Evolutionary conservation across 257 asterid genomes (phyloP), one percentile per base, ranked within the genome.

Genomic region (Solanum tacnaense): DNA sequence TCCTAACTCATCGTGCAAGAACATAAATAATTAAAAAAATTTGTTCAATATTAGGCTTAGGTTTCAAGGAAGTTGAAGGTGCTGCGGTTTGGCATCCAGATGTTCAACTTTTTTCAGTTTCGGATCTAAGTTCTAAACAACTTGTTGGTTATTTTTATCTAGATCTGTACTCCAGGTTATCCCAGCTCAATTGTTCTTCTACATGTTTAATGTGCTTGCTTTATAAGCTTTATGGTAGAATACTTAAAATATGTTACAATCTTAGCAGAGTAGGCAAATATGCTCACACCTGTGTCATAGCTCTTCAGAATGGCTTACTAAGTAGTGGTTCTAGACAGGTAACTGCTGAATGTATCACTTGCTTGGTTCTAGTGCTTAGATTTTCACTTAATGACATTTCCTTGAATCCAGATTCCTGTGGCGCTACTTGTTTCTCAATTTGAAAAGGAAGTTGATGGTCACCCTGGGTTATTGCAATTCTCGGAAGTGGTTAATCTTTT

Each of bases 1-100:
- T 83, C 68, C 78, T 70, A 84, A 72, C 27, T 9, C 20, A 46
- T 49, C 1, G 15, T 44, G 23, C 85, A 79, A 79, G 36, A 44
- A 79, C 20, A n/a, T 81, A 81, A 81, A 35, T 46, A 89, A 78
- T 88, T 13, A 20, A 79, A 88, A 72, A 46, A 20, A 36, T 71
- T 46, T 88, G 86, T 73, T 85, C 88, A 46, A 58, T 88, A 88
- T 89, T 49, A 97, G 99, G 99, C 79, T 91, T 97, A 83, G 89
- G 95, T 89, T 96, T 97, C 82, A 98, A 95, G 92, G 95, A 93
- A 92, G 91, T 93, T 88, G 88, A 85, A 44, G 96, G 91, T 86
- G 93, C 95, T 88, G 98, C 91, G 74, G 95, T 92, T 91, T 97
- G 99, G 99, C 95, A 97, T 93, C 90, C 89, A 84, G 98, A 94